These are phyloP conservation scores for Thuidium tamariscinum DNA, from an alignment of 225 moss, liverwort and hornwort genomes.

Conservation along the genomic window DNA sequence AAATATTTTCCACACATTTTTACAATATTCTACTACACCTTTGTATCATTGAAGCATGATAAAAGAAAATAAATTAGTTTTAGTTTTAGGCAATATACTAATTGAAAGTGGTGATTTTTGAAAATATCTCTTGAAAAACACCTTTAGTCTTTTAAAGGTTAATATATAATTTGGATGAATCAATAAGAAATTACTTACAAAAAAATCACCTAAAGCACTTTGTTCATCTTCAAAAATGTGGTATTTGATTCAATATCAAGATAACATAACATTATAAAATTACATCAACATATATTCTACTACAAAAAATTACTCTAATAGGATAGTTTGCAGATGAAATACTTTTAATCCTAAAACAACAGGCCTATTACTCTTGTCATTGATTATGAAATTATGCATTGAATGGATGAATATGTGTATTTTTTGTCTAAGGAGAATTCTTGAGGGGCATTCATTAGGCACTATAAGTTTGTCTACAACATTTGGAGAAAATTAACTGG, in stretches of 20 bases:
- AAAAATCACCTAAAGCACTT: fast-evolving
- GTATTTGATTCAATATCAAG: no score
- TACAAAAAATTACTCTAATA: neutral
- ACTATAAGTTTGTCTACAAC: neutral
- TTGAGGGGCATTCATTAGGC: neutral
- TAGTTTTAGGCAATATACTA: no score
- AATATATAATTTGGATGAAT: neutral
- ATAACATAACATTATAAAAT: no score
- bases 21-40: no score
- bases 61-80: no score
- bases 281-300: no score
- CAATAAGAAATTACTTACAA: neutral
- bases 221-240: neutral
- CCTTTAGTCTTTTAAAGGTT: fast-evolving
- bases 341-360: neutral
- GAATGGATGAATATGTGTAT: neutral
- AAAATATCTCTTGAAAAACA: no score
- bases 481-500: neutral
- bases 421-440: neutral
- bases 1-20: no score
- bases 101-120: no score
- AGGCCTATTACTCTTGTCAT: neutral
- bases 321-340: neutral
- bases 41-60: no score
- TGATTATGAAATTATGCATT: neutral